Conservation (phyloP, 768 basidiomycete species). For the Suillus ampliporus region DNA sequence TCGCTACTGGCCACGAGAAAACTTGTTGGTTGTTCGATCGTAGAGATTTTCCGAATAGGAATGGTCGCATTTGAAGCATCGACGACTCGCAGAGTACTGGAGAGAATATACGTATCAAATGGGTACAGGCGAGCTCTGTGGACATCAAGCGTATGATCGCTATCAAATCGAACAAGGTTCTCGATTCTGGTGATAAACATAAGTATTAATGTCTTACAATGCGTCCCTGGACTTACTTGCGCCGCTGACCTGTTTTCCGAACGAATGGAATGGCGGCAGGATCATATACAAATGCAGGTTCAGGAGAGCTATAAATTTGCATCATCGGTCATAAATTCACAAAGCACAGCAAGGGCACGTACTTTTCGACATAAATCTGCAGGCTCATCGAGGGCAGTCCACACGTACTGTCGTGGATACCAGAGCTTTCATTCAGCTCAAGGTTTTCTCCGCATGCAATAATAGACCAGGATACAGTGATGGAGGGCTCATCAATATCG, state of each 20-base stretch:
- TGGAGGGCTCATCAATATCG: slow-evolving; percentile 61
- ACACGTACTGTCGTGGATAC: slow-evolving; percentile 53
- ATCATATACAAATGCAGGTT: slow-evolving; percentile 49
- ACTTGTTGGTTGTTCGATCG: slow-evolving; percentile 51
- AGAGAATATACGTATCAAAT: slow-evolving; percentile 58
- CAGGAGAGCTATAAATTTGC: slow-evolving; percentile 33
- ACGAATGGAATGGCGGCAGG: slow-evolving; percentile 52
- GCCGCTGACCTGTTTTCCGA: slow-evolving; percentile 45
- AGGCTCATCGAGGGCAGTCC: slow-evolving; percentile 52
- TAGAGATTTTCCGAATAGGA: slow-evolving; percentile 49
- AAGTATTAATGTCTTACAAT: not conserved
- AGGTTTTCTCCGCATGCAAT: slow-evolving; percentile 53
- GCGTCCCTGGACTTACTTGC: slow-evolving; percentile 40
- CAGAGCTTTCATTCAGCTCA: slow-evolving; percentile 51
- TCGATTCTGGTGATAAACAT: slow-evolving; percentile 47
- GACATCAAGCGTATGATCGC: slow-evolving; percentile 60
- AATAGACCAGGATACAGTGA: slow-evolving; percentile 62
- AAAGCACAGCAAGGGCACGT: slow-evolving; percentile 13
- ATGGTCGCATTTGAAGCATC: slow-evolving; percentile 41
- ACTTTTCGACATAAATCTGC: slow-evolving; percentile 57
- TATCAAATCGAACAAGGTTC: slow-evolving; percentile 61
- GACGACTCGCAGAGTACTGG: slow-evolving; percentile 52
- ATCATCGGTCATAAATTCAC: not conserved
- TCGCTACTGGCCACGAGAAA: slow-evolving; percentile 51
- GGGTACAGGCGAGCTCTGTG: slow-evolving; percentile 60